Percentiles rank a stretch among this genome's conserved stretches.
phyloP scores from a whole-genome alignment of 2,329 filamentous ascomycete genomes.

The Magnaporthiopsis incrustans region DNA sequence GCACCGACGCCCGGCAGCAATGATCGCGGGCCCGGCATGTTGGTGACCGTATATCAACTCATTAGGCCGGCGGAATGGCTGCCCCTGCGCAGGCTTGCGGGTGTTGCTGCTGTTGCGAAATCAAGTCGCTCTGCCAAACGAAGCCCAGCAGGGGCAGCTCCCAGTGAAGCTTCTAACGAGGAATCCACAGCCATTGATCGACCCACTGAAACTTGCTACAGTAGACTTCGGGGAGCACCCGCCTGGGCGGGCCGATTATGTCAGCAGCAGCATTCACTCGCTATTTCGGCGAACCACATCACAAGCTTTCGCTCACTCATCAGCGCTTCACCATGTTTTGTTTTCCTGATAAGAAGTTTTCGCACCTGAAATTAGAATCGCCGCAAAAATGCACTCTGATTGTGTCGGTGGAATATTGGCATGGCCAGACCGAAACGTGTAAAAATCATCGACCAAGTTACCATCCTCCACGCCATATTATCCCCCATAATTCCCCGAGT shows the following conservation, averaged over 20 bases:
- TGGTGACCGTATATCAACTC: background rate
- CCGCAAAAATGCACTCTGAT: too few relatives aligned
- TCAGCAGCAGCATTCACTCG: background rate
- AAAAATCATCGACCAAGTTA: background rate
- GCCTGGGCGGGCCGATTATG: background rate
- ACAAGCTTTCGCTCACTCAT: too few relatives aligned
- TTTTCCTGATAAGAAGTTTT: too few relatives aligned
- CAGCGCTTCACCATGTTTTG: too few relatives aligned
- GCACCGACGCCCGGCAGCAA: constrained; percentile 5
- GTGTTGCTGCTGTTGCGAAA: background rate
- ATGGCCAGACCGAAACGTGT: background rate
- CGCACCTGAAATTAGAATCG: too few relatives aligned
- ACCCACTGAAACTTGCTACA: background rate
- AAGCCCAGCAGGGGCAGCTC: background rate
- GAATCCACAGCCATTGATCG: background rate
- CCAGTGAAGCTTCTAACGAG: background rate
- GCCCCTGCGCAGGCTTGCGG: background rate
- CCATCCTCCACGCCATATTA: background rate
- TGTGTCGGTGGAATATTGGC: too few relatives aligned
- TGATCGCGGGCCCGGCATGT: constrained; percentile 4
- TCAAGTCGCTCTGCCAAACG: background rate
- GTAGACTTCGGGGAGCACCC: background rate
- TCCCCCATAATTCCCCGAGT: background rate
- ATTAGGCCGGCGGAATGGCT: background rate
- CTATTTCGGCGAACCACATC: too few relatives aligned